These are phyloP conservation scores for Harringtonia lauricola DNA, from an alignment of 2,329 filamentous ascomycete species.

Conservation along the genomic window DNA sequence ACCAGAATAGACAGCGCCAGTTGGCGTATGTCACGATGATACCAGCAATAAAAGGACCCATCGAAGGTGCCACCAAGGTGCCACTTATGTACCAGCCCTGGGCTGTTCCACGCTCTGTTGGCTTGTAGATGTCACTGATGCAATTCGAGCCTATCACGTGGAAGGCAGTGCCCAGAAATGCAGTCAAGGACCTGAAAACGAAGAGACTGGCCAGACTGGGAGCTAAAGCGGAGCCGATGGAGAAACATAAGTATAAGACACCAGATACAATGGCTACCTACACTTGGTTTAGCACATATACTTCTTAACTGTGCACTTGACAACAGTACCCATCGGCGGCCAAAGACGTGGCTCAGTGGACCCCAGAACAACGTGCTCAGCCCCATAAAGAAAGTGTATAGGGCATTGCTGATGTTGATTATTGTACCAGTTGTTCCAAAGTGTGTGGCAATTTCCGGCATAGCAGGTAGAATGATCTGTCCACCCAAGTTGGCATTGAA, in stretches of 20 bases:
- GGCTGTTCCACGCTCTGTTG: conserved; percentile 53
- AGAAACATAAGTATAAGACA: conserved; percentile 28
- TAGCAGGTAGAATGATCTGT: neutral
- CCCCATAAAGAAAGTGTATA: neutral
- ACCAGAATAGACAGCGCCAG: conserved; percentile 64
- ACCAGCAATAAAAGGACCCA: conserved; percentile 52
- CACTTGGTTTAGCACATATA: no score
- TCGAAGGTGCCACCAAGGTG: conserved; percentile 52
- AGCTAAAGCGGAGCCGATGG: conserved; percentile 53
- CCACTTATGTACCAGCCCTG: conserved; percentile 56
- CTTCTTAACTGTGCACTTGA: no score
- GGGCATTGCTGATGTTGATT: neutral
- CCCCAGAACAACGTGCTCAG: no score
- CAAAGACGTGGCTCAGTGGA: no score
- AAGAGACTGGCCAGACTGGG: conserved; percentile 57
- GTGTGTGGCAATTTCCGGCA: neutral
- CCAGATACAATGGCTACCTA: no score
- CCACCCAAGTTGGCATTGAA: neutral
- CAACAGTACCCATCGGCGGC: no score
- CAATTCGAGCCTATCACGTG: conserved; percentile 55
- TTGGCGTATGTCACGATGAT: conserved; percentile 57
- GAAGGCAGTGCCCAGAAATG: conserved; percentile 59
- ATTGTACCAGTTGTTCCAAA: neutral
- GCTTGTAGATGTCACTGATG: conserved; percentile 47
- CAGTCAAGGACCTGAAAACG: conserved; percentile 57